These are phyloP conservation scores for Byssoonygena ceratinophila DNA, from an alignment of 2,329 filamentous ascomycete genomes.

Conservation along the genomic window DNA sequence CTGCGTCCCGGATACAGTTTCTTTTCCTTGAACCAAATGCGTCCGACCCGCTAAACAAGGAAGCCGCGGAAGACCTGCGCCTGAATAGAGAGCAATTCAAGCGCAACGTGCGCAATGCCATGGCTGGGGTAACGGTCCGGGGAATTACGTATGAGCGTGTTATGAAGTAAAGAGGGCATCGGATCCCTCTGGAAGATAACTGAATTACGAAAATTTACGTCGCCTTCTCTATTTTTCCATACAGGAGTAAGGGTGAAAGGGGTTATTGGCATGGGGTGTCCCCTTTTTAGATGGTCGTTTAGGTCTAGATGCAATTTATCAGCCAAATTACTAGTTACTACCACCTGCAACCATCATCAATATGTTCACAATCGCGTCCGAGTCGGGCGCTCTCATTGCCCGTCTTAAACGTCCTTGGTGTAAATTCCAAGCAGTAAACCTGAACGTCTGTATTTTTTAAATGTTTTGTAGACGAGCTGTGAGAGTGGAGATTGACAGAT, in stretches of 20 bases:
- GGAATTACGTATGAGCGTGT: conserved; percentile 69
- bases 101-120: conserved; percentile 73
- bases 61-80: conserved; percentile 85
- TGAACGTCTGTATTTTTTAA: no score
- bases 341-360: no score
- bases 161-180: conserved; percentile 39
- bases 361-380: no score
- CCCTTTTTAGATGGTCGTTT: not conserved
- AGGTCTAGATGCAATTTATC: no score
- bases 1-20: conserved; percentile 48
- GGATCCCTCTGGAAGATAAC: not conserved
- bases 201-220: not conserved
- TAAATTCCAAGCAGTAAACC: no score
- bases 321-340: no score
- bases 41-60: conserved; percentile 95
- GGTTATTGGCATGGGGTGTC: not conserved
- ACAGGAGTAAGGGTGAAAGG: not conserved
- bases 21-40: conserved; percentile 96
- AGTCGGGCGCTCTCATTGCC: no score
- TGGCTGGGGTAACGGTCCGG: conserved; percentile 69
- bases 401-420: no score
- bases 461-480: not conserved
- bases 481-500: not conserved
- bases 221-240: not conserved
- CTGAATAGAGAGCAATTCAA: conserved; percentile 80